Percentiles rank a stretch among this genome's conserved stretches.
These are phyloP conservation scores for Xylaria sp. DNA, from an alignment of 2,329 filamentous ascomycete species.

Conservation along the genomic window DNA sequence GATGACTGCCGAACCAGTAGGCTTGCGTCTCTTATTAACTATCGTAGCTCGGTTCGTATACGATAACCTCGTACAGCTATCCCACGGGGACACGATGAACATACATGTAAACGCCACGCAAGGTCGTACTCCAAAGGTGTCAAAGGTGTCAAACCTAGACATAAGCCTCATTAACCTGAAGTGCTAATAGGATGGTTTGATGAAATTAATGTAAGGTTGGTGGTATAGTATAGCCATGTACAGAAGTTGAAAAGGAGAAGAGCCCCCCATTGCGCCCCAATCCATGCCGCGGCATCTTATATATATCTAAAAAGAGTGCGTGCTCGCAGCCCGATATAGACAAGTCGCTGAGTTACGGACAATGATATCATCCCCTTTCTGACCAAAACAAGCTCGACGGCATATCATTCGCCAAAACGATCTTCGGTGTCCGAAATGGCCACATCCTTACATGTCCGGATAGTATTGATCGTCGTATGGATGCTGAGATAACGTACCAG, in stretches of 20 bases:
- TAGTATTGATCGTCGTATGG: conserved; percentile 66
- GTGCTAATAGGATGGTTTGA: conserved; percentile 1
- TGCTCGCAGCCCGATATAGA: conserved; percentile 13
- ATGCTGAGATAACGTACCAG: conserved; percentile 50
- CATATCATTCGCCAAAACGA: conserved; percentile 4
- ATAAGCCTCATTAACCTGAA: background rate
- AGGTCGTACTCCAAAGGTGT: too few species aligned
- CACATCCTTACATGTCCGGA: conserved; percentile 59
- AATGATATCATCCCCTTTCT: conserved; percentile 5
- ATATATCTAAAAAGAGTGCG: conserved; percentile 30
- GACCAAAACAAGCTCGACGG: background rate
- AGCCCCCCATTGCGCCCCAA: conserved; percentile 25
- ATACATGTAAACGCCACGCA: background rate
- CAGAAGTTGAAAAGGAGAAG: conserved; percentile 27
- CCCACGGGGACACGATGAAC: background rate
- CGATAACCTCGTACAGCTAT: background rate
- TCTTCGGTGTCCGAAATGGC: conserved; percentile 4
- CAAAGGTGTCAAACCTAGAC: background rate
- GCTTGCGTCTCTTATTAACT: background rate
- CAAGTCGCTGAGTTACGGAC: conserved; percentile 8
- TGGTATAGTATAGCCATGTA: conserved; percentile 33
- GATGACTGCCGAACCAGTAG: background rate
- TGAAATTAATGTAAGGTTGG: conserved; percentile 33
- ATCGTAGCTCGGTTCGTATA: background rate
- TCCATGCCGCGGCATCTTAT: conserved; percentile 30